Percentiles rank a stretch among this genome's conserved stretches.
Evolutionary conservation across 2,329 filamentous ascomycete genomes (phyloP).

Genomic region (Alternaria sp.): DNA sequence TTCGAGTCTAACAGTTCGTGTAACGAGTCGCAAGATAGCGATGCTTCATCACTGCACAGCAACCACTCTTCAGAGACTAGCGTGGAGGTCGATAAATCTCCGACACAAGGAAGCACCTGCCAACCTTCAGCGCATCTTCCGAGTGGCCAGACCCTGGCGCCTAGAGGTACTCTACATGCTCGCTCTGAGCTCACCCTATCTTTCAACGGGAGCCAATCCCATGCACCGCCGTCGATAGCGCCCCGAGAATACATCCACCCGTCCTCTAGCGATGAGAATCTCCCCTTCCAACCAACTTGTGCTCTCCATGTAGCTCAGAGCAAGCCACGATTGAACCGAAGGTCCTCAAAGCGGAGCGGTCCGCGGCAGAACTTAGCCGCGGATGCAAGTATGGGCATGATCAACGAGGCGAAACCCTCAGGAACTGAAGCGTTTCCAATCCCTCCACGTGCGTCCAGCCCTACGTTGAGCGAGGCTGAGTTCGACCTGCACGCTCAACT

Average conservation of each 20-base stretch:
- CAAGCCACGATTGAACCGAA: slow-evolving; percentile 27
- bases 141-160: slow-evolving; percentile 22
- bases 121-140: slow-evolving; percentile 25
- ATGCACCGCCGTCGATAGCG: slow-evolving; percentile 22
- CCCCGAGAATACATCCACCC: slow-evolving; percentile 36
- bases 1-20: slow-evolving; percentile 40
- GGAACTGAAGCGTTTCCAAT: slow-evolving; percentile 22
- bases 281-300: slow-evolving; percentile 38
- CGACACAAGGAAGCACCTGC: slow-evolving; percentile 18
- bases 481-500: slow-evolving; percentile 45
- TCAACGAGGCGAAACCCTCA: slow-evolving; percentile 31
- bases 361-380: slow-evolving; percentile 20
- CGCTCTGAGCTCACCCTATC: slow-evolving; percentile 5
- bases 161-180: slow-evolving; percentile 34
- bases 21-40: slow-evolving; percentile 44
- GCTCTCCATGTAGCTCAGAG: slow-evolving; percentile 16
- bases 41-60: slow-evolving; percentile 50
- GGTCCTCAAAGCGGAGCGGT: slow-evolving; percentile 26
- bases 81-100: slow-evolving; percentile 37
- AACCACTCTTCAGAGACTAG: slow-evolving; percentile 49
- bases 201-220: slow-evolving; percentile 18
- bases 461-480: slow-evolving; percentile 57
- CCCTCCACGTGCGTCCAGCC: slow-evolving; percentile 37
- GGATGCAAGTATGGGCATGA: slow-evolving; percentile 26
- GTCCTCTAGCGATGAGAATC: slow-evolving; percentile 25